Evolutionary conservation across 2,329 filamentous ascomycete genomes (phyloP), one percentile per base, ranked within the genome.

Genomic region (Aquanectria penicillioides): DNA sequence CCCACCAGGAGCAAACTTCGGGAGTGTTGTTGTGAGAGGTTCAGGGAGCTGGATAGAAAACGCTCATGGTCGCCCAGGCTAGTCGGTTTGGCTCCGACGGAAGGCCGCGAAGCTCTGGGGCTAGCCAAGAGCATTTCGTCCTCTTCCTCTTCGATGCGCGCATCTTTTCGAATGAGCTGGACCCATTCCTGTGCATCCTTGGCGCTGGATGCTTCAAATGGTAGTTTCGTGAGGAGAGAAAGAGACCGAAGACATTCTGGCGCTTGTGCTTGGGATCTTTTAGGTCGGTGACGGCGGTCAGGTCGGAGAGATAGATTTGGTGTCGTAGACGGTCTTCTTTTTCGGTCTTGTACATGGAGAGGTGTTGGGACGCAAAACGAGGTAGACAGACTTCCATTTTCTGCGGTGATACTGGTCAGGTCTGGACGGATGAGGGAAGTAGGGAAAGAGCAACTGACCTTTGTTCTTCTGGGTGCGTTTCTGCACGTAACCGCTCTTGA

Each of bases 391-490:
- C 78, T 97, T 97, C 95, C 95, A 99, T 62, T 91, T 89, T 97
- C 13, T 40, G 46, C n/a, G 41, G 59, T 11, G 26, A 28, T 18
- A 56, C 73, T 54, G 71, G 72, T 61, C 58, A 50, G 46, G 50
- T 28, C 52, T 34, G 12, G 34, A 17, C 23, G 18, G 38, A 20
- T 46, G 23, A 28, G 10, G 28, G 23, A 22, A 23, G 26, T 7
- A 17, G 34, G 28, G 20, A n/a, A 7, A 17, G 22, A 43, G 63
- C 74, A 54, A 76, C n/a, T n/a, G n/a, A 93, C 92, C 89, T 96
- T 97, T 59, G 94, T 98, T n/a, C 81, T 94, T 97, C 69, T 94
- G 90, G 15, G 93, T 96, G 67, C 94, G 88, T 78, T 97, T 97
- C 72, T 91, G 86, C 33, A 97, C 88, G 66, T 90, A 90, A 58